Evolutionary conservation across 2,329 filamentous ascomycete genomes (phyloP).

Genomic region (Talaromyces sp.): DNA sequence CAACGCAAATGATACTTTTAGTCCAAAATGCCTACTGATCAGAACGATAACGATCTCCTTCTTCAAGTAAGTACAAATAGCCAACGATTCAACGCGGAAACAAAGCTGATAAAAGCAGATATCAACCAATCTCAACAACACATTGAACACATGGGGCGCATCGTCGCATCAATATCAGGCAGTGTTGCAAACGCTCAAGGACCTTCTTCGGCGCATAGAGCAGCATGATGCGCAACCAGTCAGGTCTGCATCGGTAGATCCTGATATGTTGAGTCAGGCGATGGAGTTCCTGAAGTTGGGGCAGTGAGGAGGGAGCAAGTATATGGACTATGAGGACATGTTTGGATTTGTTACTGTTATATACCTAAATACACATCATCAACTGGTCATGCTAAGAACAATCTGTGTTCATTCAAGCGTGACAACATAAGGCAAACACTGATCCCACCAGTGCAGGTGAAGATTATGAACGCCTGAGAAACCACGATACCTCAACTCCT

Average conservation of each 20-base stretch:
- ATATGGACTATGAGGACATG: background rate
- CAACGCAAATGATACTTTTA: background rate
- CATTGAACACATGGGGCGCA: conserved; percentile 38
- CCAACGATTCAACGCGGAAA: too few relatives aligned
- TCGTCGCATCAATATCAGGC: conserved; percentile 37
- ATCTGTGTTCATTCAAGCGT: background rate
- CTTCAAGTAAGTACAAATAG: background rate
- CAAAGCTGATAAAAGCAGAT: conserved; percentile 27
- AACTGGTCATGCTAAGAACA: background rate
- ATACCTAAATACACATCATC: conserved; percentile 4
- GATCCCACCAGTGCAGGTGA: background rate
- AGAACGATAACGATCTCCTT: conserved; percentile 6
- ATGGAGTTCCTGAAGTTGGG: conserved; percentile 35
- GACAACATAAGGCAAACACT: background rate
- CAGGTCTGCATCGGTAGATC: conserved; percentile 21
- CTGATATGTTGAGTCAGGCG: conserved; percentile 31
- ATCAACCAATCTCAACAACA: conserved; percentile 43
- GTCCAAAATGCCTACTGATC: background rate
- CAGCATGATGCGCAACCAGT: background rate
- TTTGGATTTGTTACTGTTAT: background rate
- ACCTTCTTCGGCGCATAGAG: conserved; percentile 31
- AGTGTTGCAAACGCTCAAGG: conserved; percentile 35
- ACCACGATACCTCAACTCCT: conserved; percentile 14
- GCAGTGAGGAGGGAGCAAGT: background rate
- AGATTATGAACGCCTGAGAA: conserved; percentile 9